Base-by-base conservation (phyloP, 2,329 filamentous ascomycete genomes). In the Stachybotrys echinatus region DNA sequence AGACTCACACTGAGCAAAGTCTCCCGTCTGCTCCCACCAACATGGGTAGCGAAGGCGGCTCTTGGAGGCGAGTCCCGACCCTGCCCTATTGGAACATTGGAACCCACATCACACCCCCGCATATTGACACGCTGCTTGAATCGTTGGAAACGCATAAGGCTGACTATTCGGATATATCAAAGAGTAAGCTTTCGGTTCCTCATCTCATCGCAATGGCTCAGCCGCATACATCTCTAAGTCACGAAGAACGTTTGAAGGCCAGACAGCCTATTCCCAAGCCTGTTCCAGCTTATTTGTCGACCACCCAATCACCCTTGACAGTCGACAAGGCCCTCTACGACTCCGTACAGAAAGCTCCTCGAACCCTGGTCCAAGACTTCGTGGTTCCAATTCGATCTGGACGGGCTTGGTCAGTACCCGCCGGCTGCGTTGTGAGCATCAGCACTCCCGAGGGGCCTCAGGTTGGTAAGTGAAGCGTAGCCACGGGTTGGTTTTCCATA, bases 391-490 rank as follows among this genome's bases (percentile, higher is more conserved):
- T 90, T 23, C 83, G 89, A 31, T 88, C 85, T 2, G 89, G 86
- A 1, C 75, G 75, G 52, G 88, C 89, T 1, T 94, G 87, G 85
- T 74, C 78, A 45, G 88, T 87, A 0, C 77, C 81, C 0, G 80
- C 81, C 2, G 87, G 87, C 4, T 77, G 77, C 45, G 78, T 94
- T 50, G 80, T 89, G 52, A 81, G 84, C 14, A 83, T 95, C 54
- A 87, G 83, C 50, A 92, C 89, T 0, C 88, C 88, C 0, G 73
- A 85, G 49, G 89, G 89, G 0, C 83, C 89, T 0, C 89, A 95
- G 69, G 88, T 95, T 45, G 78, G 73, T 75, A 65, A 22, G 68
- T 64, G 52, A 19, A 52, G 27, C 27, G 27, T 34, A 5, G 27
- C 27, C 27, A 34, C 14, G 27, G 27, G 27, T 14, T 34, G n/a